These are phyloP conservation scores for Mikania micrantha DNA, from an alignment of 129 eudicot genomes.

Conservation along the genomic window DNA sequence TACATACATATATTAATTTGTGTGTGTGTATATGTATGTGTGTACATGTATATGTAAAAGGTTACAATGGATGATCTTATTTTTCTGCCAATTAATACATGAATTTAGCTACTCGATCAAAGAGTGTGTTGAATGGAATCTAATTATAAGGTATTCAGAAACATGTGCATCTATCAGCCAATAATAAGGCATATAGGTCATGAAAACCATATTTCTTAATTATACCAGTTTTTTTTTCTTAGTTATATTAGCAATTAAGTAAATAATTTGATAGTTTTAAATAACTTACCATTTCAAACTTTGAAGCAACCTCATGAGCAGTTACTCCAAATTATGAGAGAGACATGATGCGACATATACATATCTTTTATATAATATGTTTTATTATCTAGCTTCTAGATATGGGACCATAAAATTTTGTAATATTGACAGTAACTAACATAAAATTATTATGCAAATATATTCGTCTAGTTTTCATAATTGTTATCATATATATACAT, in stretches of 20 bases:
- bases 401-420: not conserved
- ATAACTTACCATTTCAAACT: not conserved
- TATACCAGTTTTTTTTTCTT: too few relatives aligned
- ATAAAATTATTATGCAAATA: not conserved
- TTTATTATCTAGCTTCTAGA: not conserved
- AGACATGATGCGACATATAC: not conserved
- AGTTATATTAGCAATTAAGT: not conserved
- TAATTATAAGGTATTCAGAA: too few relatives aligned
- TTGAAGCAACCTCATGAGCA: not conserved
- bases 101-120: not conserved
- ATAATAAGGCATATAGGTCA: not conserved
- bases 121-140: not conserved
- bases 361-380: not conserved
- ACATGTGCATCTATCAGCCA: not conserved
- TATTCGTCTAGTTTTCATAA: too few relatives aligned
- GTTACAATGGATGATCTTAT: not conserved
- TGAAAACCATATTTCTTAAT: not conserved
- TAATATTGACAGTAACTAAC: not conserved
- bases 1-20: too few relatives aligned
- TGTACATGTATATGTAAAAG: too few relatives aligned
- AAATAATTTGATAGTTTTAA: not conserved
- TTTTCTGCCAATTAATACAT: not conserved
- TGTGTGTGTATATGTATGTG: too few relatives aligned
- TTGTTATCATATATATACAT: too few relatives aligned
- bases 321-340: not conserved